Evolutionary conservation across 2,329 filamentous ascomycete species (phyloP).

Genomic region (Didymella glomerata): DNA sequence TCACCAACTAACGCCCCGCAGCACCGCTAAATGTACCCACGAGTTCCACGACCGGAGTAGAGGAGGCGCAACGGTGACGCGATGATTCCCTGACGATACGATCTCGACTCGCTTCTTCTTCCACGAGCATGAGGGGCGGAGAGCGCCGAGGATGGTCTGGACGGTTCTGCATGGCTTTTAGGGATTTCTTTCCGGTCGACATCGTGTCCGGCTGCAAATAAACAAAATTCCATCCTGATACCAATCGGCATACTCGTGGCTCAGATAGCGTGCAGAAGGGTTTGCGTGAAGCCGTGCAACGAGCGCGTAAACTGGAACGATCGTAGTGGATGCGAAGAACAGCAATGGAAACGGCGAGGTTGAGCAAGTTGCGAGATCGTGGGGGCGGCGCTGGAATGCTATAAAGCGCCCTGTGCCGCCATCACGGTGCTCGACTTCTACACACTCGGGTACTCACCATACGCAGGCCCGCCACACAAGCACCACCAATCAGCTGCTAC

Average conservation of each 20-base stretch:
- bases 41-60: conserved; percentile 38
- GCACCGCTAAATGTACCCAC: conserved; percentile 47
- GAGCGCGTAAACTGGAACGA: not conserved
- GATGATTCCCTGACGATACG: conserved; percentile 43
- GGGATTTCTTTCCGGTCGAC: conserved; percentile 25
- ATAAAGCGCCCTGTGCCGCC: conserved; percentile 7
- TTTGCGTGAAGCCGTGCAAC: not conserved
- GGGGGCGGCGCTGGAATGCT: not conserved
- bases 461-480: conserved; percentile 5
- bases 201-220: conserved; percentile 35
- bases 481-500: conserved; percentile 5
- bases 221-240: conserved; percentile 39
- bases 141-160: conserved; percentile 30
- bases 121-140: conserved; percentile 26
- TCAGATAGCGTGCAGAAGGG: not conserved
- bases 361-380: not conserved
- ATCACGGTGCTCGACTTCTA: conserved; percentile 20
- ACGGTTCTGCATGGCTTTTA: conserved; percentile 39
- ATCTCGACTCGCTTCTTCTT: conserved; percentile 30
- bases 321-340: not conserved
- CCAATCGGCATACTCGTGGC: conserved; percentile 6
- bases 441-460: conserved; percentile 22
- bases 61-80: conserved; percentile 40
- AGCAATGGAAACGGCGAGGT: not conserved
- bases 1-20: conserved; percentile 28